Base-by-base conservation (phyloP, 2,329 filamentous ascomycete species). In the Aspergillus sp. region DNA sequence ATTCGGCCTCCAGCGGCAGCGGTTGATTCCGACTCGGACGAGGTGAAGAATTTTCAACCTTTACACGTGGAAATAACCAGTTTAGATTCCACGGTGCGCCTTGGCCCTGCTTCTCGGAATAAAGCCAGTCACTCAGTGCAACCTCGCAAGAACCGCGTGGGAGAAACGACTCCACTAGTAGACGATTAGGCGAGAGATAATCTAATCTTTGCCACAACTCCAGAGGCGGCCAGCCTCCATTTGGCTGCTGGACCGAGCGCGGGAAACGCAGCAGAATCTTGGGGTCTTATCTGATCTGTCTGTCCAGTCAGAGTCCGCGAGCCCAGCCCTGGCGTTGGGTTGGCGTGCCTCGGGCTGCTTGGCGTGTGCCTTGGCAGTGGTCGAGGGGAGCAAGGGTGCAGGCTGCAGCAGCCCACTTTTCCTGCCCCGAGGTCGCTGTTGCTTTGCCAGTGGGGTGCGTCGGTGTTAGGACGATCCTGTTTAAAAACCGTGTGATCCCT, bases 251-350 rank as follows among this genome's bases (percentile, higher is more conserved):
- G 13, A 38, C 34, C 34, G 34, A 38, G 34, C 34, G 7, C 7
- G 7, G 34, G 34, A 38, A 1, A 15, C 34, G 9, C 34, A 38
- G 13, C 34, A 11, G 34, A 8, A 38, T 11, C n/a, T 48, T 22
- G 46, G 46, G 15, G 23, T 48, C 46, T 48, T 48, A 48, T 48
- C 46, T 19, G 46, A 48, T 48, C 46, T 48, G 46, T 13, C n/a
- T 2, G 5, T 11, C 46, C 46, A 48, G 46, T 48, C 46, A 48
- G 7, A 22, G n/a, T 25, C 4, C 46, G 46, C n/a, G 46, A 48
- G 46, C 46, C 46, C 46, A 48, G 46, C 46, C 46, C 46, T 48
- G 46, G 46, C 46, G 46, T 48, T 48, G 46, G 46, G 15, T n/a
- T 48, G 46, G 46, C 46, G 46, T 48, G 15, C 46, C 15, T 22